phyloP scores from a whole-genome alignment of 192 early-diverging fungal species.

The Rhizoclosmatium sp. region DNA sequence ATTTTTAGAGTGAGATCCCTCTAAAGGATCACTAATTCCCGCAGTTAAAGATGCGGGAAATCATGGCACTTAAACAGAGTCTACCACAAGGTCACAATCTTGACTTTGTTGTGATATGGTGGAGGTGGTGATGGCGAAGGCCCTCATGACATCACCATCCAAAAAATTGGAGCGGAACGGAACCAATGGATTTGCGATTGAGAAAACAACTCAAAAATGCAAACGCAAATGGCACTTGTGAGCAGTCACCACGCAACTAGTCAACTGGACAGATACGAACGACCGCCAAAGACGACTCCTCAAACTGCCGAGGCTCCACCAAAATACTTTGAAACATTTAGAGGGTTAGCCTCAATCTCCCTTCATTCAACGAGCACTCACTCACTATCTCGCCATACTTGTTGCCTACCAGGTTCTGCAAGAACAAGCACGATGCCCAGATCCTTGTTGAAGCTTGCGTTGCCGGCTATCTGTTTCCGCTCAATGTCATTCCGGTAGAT shows the following conservation, averaged over 20 bases:
- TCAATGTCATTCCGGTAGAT: conserved; percentile 19
- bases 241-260: too few species aligned
- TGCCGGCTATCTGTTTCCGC: conserved; percentile 10
- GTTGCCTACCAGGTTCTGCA: neutral
- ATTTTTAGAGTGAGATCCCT: neutral
- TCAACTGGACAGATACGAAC: too few species aligned
- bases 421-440: conserved; percentile 10
- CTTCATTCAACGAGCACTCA: neutral
- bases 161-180: too few species aligned
- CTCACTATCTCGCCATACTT: neutral
- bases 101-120: too few species aligned
- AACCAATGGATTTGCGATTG: too few species aligned
- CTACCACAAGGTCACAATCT: too few species aligned
- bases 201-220: too few species aligned
- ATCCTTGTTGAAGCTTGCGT: conserved; percentile 18
- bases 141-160: too few species aligned
- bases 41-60: neutral
- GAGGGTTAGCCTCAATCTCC: neutral
- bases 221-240: too few species aligned
- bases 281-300: too few species aligned
- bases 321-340: neutral
- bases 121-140: too few species aligned
- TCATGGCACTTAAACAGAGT: neutral
- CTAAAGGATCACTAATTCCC: neutral
- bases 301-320: neutral